Evolutionary conservation across 345 rosid species (phyloP).

Genomic region (Hirschfeldia incana): DNA sequence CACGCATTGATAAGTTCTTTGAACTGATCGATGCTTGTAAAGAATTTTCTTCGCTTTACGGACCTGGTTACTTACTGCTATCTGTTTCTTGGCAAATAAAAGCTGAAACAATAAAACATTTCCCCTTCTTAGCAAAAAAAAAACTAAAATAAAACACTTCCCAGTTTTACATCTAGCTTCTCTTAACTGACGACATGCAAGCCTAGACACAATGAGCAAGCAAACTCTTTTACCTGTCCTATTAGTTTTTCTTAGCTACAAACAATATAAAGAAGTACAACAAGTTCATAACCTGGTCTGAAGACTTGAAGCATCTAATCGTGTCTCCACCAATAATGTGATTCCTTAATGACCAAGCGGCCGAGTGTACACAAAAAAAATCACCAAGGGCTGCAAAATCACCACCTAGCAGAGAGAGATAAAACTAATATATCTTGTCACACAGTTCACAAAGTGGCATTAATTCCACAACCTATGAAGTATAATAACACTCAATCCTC

Average conservation of each 20-base stretch:
- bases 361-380: neutral
- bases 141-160: no score
- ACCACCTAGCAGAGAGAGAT: constrained; percentile 60
- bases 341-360: constrained; percentile 83
- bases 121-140: no score
- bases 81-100: no score
- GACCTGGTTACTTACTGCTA: no score
- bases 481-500: neutral
- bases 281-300: constrained; percentile 67
- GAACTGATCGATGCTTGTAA: no score
- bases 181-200: no score
- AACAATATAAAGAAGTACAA: neutral
- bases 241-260: neutral
- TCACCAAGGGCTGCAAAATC: constrained; percentile 93
- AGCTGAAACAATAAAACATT: no score
- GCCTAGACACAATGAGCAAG: constrained; percentile 10
- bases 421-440: neutral
- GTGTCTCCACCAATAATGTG: constrained; percentile 77
- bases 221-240: neutral
- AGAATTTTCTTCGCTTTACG: no score
- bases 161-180: no score
- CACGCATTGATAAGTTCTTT: no score
- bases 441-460: neutral
- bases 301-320: constrained; percentile 77
- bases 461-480: neutral